Evolutionary conservation across 257 asterid genomes (phyloP), one percentile per base, ranked within the genome.

Genomic region (Nicotiana tomentosiformis): DNA sequence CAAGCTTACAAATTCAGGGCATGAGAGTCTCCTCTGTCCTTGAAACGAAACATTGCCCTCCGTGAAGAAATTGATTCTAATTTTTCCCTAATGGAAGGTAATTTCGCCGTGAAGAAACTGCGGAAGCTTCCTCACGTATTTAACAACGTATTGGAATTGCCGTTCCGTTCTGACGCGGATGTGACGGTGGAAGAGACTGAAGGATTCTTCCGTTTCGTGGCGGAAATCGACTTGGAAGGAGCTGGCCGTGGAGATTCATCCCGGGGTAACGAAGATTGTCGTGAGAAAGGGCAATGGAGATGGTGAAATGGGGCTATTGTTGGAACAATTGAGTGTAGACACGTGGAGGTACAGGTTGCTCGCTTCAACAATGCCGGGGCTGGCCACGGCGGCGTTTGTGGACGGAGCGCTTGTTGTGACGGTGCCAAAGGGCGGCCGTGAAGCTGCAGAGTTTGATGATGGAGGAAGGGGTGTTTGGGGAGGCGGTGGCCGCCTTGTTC

Each of bases 261-360:
- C 93, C 0, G 94, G 96, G 18, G 90, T 93, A 61, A 81, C 90
- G 79, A 93, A 93, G 90, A 85, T 93, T 77, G 91, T 89, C 33
- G 86, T 93, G 20, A 85, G 92, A 84, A 87, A 84, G 43, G 84
- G 61, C 17, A 35, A 55, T 12, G 82, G 29, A 16, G 62, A 17
- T 30, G 61, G 58, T 43, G 78, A 70, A 5, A 64, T 33, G 26
- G 89, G 86, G 9, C 81, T 93, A 86, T 82, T 74, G 55, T 65
- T 91, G 83, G 94, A 90, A 57, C 51, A 88, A 65, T 68, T 93
- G 90, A 83, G 87, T 39, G 51, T 93, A 2, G 94, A 91, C 83
- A 82, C 88, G 18, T 91, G 97, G 96, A 82, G 94, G 85, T 91
- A 82, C 39, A 86, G 94, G 14, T 66, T 93, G 87, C 96, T 94